phyloP scores from a whole-genome alignment of 2,329 filamentous ascomycete genomes.

The Aschersonia sp. region DNA sequence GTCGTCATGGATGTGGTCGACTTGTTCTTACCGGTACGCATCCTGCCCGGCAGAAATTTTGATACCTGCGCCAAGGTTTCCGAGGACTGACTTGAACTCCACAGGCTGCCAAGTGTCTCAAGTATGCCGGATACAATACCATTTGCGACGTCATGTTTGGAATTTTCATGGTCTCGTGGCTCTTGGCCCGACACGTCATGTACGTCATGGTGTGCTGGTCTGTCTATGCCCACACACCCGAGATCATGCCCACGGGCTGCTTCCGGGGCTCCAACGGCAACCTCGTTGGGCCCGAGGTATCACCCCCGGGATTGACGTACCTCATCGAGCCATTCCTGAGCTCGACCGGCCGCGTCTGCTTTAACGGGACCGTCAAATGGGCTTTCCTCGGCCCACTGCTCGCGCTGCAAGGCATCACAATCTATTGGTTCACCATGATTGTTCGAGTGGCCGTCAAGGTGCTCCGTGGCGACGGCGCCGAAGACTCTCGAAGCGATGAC shows the following conservation, averaged over 20 bases:
- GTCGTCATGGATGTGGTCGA: slow-evolving; percentile 92
- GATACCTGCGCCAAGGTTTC: not conserved
- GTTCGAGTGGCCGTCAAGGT: slow-evolving; percentile 69
- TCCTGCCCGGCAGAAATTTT: not conserved
- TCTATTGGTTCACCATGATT: slow-evolving; percentile 87
- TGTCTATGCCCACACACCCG: slow-evolving; percentile 51
- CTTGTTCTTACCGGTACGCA: slow-evolving; percentile 64
- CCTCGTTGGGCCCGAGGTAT: slow-evolving; percentile 36
- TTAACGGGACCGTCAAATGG: slow-evolving; percentile 59
- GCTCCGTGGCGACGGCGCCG: slow-evolving; percentile 58
- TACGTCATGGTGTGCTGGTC: slow-evolving; percentile 75
- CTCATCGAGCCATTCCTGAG: slow-evolving; percentile 61
- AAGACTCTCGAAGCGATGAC: slow-evolving; percentile 79
- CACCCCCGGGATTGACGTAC: slow-evolving; percentile 39
- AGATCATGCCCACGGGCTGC: slow-evolving; percentile 52
- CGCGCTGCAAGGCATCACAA: slow-evolving; percentile 62
- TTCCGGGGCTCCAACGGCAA: slow-evolving; percentile 46
- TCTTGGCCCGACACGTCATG: slow-evolving; percentile 66
- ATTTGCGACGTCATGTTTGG: slow-evolving; percentile 76
- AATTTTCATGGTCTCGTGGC: slow-evolving; percentile 75
- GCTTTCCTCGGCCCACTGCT: slow-evolving; percentile 64
- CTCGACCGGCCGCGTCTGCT: slow-evolving; percentile 63
- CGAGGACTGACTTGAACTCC: not conserved
- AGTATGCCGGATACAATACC: slow-evolving; percentile 65
- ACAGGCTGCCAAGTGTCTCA: slow-evolving; percentile 81